phyloP scores from a whole-genome alignment of 2,329 filamentous ascomycete species.

The Pseudocercospora fuligena region DNA sequence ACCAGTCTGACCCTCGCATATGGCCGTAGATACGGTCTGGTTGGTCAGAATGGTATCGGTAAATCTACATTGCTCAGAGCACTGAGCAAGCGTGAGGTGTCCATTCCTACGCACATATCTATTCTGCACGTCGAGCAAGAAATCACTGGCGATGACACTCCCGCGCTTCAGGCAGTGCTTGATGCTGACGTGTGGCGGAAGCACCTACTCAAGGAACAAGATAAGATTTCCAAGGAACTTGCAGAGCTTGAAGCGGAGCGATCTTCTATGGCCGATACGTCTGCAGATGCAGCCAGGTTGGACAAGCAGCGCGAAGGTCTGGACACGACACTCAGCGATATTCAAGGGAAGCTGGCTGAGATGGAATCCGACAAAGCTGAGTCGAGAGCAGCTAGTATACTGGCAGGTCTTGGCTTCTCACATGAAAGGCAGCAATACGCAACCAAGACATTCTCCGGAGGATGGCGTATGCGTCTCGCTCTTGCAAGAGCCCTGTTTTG shows the following conservation, averaged over 20 bases:
- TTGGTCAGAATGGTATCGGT: constrained; percentile 98
- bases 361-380: constrained; percentile 99
- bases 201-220: constrained; percentile 86
- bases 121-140: constrained; percentile 99
- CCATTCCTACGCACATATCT: constrained; percentile 95
- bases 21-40: constrained; percentile 91
- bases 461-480: constrained; percentile 98
- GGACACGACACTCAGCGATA: constrained; percentile 86
- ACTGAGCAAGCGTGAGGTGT: constrained; percentile 87
- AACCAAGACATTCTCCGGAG: constrained; percentile 97
- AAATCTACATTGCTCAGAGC: constrained; percentile 86
- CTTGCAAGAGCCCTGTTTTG: constrained; percentile 95
- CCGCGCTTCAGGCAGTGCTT: constrained; percentile 90
- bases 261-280: constrained; percentile 84
- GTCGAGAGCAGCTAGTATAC: constrained; percentile 89
- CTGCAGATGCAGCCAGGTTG: constrained; percentile 80
- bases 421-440: constrained; percentile 87
- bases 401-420: constrained; percentile 96
- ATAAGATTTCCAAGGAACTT: constrained; percentile 79
- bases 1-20: constrained; percentile 89
- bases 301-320: constrained; percentile 88
- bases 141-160: constrained; percentile 94
- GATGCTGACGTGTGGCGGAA: constrained; percentile 99
- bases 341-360: constrained; percentile 89
- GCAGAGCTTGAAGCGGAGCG: constrained; percentile 76